Base-by-base conservation (phyloP, 139 green algal genomes). In the Picochlorum costavermella region DNA sequence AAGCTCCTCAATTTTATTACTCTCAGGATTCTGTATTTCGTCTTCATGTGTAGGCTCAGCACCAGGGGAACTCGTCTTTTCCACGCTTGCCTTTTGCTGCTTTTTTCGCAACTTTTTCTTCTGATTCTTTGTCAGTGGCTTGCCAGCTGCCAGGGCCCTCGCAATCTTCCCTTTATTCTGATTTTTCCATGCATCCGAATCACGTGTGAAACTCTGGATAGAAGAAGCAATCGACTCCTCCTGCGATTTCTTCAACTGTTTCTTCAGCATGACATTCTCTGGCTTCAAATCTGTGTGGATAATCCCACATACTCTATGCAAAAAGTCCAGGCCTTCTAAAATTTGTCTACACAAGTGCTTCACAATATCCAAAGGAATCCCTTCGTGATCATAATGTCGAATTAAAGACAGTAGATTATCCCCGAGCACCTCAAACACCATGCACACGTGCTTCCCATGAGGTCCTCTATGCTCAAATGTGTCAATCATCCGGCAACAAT, bases 221-320 rank as follows among this genome's bases (percentile, higher is more conserved):
- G 46, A 20, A 53, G 46, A 53, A 28, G 46, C 16, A 53, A 53
- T 23, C 16, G 46, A 53, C n/a, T 53, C 46, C 5, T 28, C 46
- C n/a, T 23, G 46, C 0, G 68, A 73, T 12, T 68, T 56, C 50
- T 59, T 59, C 59, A 96, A 61, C 10, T 80, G 76, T 36, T 86
- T 61, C 2, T 73, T 77, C 49, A 98, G 82, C 86, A 98, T 93
- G 29, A 98, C 87, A 59, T 98, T 98, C 77, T 98, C 92, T 5
- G 90, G 89, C 75, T 98, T 98, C 53, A 98, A 76, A 75, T 98
- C 92, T 1, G 90, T 96, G 81, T 98, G 92, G 60, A 98, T 96
- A 71, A 98, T 96, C 29, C 56, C 45, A 37, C 57, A 68, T 12
- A 50, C 45, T 43, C 11, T 76, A 75, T 98, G 91, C 37, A 98